phyloP scores from a whole-genome alignment of 495 filamentous ascomycete species.

The Thermochaetoides thermophila region DNA sequence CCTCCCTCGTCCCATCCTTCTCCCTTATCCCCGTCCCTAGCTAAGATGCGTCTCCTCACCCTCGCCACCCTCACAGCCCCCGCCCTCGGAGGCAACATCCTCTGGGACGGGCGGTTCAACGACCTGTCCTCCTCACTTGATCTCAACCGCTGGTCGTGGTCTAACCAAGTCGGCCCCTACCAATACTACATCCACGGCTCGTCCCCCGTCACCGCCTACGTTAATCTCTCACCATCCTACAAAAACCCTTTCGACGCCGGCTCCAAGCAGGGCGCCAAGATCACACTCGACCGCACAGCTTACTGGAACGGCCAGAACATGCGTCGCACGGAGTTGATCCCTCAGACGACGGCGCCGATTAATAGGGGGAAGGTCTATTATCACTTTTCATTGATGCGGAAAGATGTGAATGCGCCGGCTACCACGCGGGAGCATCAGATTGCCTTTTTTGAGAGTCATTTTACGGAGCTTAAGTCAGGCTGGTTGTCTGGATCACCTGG shows the following conservation, averaged over 20 bases:
- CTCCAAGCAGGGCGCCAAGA: conserved; percentile 49
- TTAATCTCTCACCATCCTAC: conserved; percentile 38
- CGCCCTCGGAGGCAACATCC: conserved; percentile 30
- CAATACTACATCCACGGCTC: conserved; percentile 63
- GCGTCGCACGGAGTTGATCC: conserved; percentile 48
- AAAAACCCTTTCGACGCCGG: conserved; percentile 53
- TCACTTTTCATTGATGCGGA: conserved; percentile 53
- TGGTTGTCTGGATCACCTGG: conserved; percentile 44
- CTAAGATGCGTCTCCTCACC: conserved; percentile 10
- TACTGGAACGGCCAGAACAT: conserved; percentile 46
- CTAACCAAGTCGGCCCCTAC: conserved; percentile 49
- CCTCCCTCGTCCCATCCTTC: neutral
- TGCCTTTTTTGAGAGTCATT: conserved; percentile 62
- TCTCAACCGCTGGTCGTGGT: conserved; percentile 50
- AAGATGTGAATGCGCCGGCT: conserved; percentile 42
- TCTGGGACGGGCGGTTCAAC: conserved; percentile 52
- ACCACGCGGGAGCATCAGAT: conserved; percentile 56
- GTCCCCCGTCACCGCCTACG: conserved; percentile 38
- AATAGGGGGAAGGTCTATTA: conserved; percentile 49
- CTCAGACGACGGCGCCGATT: conserved; percentile 49
- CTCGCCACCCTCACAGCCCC: conserved; percentile 14
- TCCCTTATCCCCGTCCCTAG: neutral
- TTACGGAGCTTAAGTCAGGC: conserved; percentile 63
- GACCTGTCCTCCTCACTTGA: conserved; percentile 35
- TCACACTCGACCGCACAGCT: conserved; percentile 50